A percentile compares a stretch with the other conserved stretches of the same genome.
phyloP scores from a whole-genome alignment of 805 yeast species.

The Lipomyces lipofer region DNA sequence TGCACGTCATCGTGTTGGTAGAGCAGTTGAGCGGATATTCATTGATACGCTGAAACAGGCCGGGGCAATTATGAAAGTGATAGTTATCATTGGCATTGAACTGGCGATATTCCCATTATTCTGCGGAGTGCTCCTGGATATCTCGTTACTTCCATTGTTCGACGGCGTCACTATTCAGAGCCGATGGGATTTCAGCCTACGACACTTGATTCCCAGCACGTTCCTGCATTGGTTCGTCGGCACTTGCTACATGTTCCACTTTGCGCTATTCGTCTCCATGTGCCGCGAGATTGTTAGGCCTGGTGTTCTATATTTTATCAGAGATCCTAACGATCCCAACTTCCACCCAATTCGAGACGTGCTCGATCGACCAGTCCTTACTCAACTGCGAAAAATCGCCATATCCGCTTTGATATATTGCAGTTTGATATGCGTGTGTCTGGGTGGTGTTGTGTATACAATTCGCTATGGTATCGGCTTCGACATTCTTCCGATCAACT shows the following conservation, averaged over 20 bases:
- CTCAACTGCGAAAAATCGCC: slow-evolving; percentile 71
- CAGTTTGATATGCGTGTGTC: slow-evolving; percentile 67
- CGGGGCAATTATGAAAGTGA: slow-evolving; percentile 67
- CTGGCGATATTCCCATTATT: slow-evolving; percentile 80
- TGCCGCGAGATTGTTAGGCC: slow-evolving; percentile 74
- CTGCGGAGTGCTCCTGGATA: slow-evolving; percentile 77
- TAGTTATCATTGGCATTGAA: slow-evolving; percentile 73
- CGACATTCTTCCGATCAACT: slow-evolving; percentile 33
- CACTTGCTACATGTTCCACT: slow-evolving; percentile 79
- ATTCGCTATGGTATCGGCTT: slow-evolving; percentile 39
- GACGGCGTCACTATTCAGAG: slow-evolving; percentile 17
- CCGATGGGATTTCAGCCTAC: slow-evolving; percentile 14
- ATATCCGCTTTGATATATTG: slow-evolving; percentile 76
- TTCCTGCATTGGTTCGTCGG: slow-evolving; percentile 67
- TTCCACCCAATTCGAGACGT: slow-evolving; percentile 86
- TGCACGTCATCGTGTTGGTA: slow-evolving; percentile 1
- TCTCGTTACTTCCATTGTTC: slow-evolving; percentile 63
- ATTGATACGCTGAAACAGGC: slow-evolving; percentile 30
- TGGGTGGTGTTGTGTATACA: slow-evolving; percentile 63
- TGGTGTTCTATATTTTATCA: slow-evolving; percentile 86
- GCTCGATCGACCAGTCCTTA: slow-evolving; percentile 66
- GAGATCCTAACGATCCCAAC: slow-evolving; percentile 93
- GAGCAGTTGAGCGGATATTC: slow-evolving; percentile 19
- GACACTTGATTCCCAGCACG: slow-evolving; percentile 34
- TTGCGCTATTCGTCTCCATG: slow-evolving; percentile 87